Base-by-base conservation (phyloP, 2,329 filamentous ascomycete species). In the Alternaria burnsii region DNA sequence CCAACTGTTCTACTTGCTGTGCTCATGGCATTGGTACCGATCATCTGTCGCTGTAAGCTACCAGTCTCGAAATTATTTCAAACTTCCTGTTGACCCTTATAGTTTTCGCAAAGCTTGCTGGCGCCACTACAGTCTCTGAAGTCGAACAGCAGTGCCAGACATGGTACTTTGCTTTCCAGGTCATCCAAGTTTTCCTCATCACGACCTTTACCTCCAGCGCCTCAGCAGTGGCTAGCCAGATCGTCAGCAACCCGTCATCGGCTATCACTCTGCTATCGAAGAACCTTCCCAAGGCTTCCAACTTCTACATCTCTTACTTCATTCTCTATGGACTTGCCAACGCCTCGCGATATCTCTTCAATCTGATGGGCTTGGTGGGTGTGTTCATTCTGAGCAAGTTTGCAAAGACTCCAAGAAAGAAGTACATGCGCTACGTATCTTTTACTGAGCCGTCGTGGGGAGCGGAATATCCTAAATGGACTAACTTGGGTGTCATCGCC, bases 241-340 rank as follows among this genome's bases (percentile, higher is more conserved):
- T 96, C 42, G 82, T 89, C 22, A 24, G 87, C 0, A 68, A 92
- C 3, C 93, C 93, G 0, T 75, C 80, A 2, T 79, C 77, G 0
- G 87, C 87, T 10, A 86, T 92, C 0, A 80, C 75, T 0, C 80
- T 96, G 34, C 84, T 97, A 3, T 89, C 93, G 0, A 72, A 83
- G 18, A 91, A 92, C 61, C 83, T 99, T 5, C 95, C 95, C 18
- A 90, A 88, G 62, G 89, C 93, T 0, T 95, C 93, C 67, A 98
- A 97, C 81, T 95, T 98, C 78, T 99, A 97, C 80, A 90, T 98
- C 52, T 92, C 90, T 0, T 99, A 97, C 81, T 96, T 99, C 68
- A 88, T 98, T 43, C 86, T 99, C 4, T 94, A 97, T 78, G 95
- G 94, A 50, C 69, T 75, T 3, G 74, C 75, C 1, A 63, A 68